Base-by-base conservation (phyloP, 257 asterid genomes). In the Mentha longifolia region DNA sequence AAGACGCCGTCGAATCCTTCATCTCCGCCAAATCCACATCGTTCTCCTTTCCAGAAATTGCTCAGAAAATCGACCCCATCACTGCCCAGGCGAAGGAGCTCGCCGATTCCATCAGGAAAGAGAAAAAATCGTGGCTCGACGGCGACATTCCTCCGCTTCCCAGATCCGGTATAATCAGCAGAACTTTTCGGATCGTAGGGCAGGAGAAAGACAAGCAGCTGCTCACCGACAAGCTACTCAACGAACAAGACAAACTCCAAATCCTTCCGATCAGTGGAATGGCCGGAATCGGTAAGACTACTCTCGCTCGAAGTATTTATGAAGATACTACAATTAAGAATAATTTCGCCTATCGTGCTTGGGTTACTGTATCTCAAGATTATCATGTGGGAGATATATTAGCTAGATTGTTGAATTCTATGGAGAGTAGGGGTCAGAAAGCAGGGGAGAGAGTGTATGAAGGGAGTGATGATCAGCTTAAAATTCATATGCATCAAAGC, bases 261-360 rank as follows among this genome's bases (percentile, higher is more conserved):
- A 14, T 57, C 63, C 10, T 72, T 43, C 69, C 71, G 1, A 66
- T 77, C 41, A 13, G 3, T 3, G 81, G 81, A 13, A 47, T 77
- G 70, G 43, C 74, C 1, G 81, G 81, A 0, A 77, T 59, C 2
- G 81, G 78, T 9, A 72, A 77, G 49, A 75, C 84, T 0, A 79
- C 84, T 33, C 80, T 75, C 5, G 80, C 80, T 46, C 54, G 47
- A 17, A 61, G 76, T 39, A 19, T 81, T 1, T 78, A 77, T 17
- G 69, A 77, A 0, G 76, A 74, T 68, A 8, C 3, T 8, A 0
- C 2, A 3, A 25, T 75, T 8, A 35, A 54, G 28, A 6, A 7
- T 3, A 6, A 14, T 0, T 81, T 81, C 37, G 7, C 9, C 8
- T 39, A 42, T 22, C 76, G 74, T 7, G 83, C 74, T 16, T 81